phyloP scores from a whole-genome alignment of 2,329 filamentous ascomycete genomes.

The Aureobasidium musti region DNA sequence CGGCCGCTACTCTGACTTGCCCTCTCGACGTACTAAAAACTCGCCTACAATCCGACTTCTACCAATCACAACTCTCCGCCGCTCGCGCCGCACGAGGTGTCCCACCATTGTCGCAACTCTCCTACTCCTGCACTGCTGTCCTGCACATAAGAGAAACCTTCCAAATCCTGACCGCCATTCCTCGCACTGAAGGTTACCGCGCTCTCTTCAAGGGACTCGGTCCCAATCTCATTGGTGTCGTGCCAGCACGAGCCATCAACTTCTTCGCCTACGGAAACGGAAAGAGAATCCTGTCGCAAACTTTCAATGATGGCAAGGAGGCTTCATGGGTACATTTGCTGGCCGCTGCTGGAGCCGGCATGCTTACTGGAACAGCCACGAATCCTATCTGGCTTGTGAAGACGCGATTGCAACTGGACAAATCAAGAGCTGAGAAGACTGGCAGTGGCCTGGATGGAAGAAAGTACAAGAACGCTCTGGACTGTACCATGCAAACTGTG shows the following conservation, averaged over 20 bases:
- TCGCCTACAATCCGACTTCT: constrained; percentile 89
- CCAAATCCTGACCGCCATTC: constrained; percentile 79
- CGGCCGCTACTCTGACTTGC: constrained; percentile 85
- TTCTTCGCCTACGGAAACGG: constrained; percentile 94
- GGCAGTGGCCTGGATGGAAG: constrained; percentile 57
- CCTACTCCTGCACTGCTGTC: constrained; percentile 64
- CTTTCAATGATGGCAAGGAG: constrained; percentile 70
- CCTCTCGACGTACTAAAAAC: constrained; percentile 95
- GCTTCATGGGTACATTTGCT: constrained; percentile 75
- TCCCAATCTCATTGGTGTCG: constrained; percentile 84
- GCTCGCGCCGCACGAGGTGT: constrained; percentile 62
- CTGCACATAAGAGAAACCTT: constrained; percentile 84
- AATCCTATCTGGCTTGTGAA: constrained; percentile 98
- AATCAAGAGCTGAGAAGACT: constrained; percentile 66
- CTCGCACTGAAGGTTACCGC: constrained; percentile 76
- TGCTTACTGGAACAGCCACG: constrained; percentile 85
- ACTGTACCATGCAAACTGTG: constrained; percentile 82
- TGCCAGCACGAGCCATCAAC: constrained; percentile 87
- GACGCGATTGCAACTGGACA: constrained; percentile 88
- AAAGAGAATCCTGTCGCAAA: constrained; percentile 75
- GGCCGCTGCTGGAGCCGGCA: constrained; percentile 74
- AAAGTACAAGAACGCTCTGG: constrained; percentile 82
- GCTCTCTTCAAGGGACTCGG: constrained; percentile 92
- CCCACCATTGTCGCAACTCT: constrained; percentile 59
- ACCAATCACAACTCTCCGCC: constrained; percentile 77